These are phyloP conservation scores for Debaryomycetaceae sp. DNA, from an alignment of 1,139 yeast genomes.

Conservation along the genomic window DNA sequence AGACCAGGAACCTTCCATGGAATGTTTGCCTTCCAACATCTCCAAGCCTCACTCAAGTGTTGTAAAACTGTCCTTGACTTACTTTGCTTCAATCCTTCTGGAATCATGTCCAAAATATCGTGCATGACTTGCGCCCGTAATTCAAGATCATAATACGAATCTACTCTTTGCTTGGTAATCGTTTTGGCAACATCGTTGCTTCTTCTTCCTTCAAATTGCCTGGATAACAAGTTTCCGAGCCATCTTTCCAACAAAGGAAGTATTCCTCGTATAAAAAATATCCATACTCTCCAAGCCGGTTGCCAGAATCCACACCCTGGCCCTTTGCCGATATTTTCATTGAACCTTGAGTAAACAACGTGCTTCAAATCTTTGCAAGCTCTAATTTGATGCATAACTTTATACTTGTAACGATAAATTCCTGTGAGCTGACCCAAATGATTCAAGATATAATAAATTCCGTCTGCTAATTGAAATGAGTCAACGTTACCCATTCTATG, in stretches of 20 bases:
- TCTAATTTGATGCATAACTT: conserved; percentile 96
- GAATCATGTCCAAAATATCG: conserved; percentile 95
- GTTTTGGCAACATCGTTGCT: conserved; percentile 91
- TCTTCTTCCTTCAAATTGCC: conserved; percentile 95
- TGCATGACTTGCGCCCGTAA: conserved; percentile 92
- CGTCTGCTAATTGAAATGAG: conserved; percentile 93
- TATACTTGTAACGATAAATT: conserved; percentile 91
- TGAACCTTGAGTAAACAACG: conserved; percentile 79
- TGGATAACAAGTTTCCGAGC: conserved; percentile 85
- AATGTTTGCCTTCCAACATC: conserved; percentile 98
- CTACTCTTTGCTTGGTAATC: conserved; percentile 91
- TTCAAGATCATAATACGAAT: conserved; percentile 91
- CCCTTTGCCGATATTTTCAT: conserved; percentile 83
- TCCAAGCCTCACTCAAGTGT: conserved; percentile 97
- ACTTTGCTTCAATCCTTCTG: conserved; percentile 86
- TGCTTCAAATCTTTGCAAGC: conserved; percentile 96
- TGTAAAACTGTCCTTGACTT: conserved; percentile 86
- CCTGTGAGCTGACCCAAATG: conserved; percentile 97
- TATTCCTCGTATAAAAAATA: conserved; percentile 87
- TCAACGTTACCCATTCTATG: conserved; percentile 87
- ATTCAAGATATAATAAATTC: conserved; percentile 81
- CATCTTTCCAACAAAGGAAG: conserved; percentile 91
- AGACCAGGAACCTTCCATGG: conserved; percentile 98
- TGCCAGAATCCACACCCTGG: conserved; percentile 99
- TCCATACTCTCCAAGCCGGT: conserved; percentile 98